Base-by-base conservation (phyloP, 2,329 filamentous ascomycete species). In the Dactylellina drechsleri region DNA sequence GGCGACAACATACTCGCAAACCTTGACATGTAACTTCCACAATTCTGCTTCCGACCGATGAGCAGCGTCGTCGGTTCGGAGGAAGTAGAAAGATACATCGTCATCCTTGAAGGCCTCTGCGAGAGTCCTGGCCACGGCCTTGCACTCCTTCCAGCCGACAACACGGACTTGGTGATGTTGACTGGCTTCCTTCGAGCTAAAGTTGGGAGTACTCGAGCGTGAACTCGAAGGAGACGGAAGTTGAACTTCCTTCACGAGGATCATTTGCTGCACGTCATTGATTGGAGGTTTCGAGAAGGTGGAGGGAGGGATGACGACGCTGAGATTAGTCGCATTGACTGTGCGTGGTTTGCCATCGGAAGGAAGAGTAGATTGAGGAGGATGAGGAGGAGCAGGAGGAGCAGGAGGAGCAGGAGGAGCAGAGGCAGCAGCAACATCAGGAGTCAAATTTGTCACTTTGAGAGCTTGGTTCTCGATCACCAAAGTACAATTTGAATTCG, bases 41-140 rank as follows among this genome's bases (percentile, higher is more conserved):
- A 89, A 90, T 80, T 88, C 84, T 81, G 91, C 87, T 79, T 88
- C 85, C 56, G 87, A 86, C 82, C 86, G 87, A 76, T 85, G 82
- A 76, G 84, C 85, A 82, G 88, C 87, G 81, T 92, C 90, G 73
- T 90, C 88, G 53, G 89, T 88, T 80, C 91, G 87, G 79, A 93
- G 85, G 79, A 92, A 88, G 83, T 94, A 95, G 81, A 87, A 85
- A 76, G 89, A 88, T 77, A 92, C 86, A 71, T 91, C 87, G 81
- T 95, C 92, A 75, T 88, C 84, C 70, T 87, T 89, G 83, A 96
- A 95, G 77, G 92, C 90, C 81, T 92, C 88, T 54, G 92, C 90
- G 78, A 96, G 86, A 79, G 89, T 89, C 41, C 86, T 83, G 26
- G 89, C 91, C 36, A 91, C 91, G 80, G 88, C 86, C 80, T 89